Base-by-base conservation (phyloP, 1,139 yeast genomes). In the Sugiyamaella sp. region DNA sequence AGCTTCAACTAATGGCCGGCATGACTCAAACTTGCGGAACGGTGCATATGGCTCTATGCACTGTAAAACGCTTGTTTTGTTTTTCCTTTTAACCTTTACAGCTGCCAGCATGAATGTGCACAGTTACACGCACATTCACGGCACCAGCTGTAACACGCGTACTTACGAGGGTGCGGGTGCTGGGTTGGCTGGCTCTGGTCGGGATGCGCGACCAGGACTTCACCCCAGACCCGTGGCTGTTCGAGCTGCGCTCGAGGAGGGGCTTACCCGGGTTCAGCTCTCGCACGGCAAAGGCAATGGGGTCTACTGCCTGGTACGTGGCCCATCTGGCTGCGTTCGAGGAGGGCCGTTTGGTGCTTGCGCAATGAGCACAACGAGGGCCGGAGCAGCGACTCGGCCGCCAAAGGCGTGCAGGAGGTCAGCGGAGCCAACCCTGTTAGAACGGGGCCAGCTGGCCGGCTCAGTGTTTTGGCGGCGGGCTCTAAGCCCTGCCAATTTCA, bases 401-500 rank as follows among this genome's bases (percentile, higher is more conserved):
- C 29, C 29, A 10, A 24, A 24, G 29, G 29, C 29, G n/a, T n/a
- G n/a, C n/a, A n/a, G n/a, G n/a, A n/a, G n/a, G n/a, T n/a, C n/a
- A n/a, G n/a, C n/a, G n/a, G n/a, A n/a, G n/a, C 29, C 29, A 25
- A 10, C 29, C 29, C 29, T 5, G 10, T 10, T 25, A 6, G 35
- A 29, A 4, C 35, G 14, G 4, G 14, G 35, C 35, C 4, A 12
- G 14, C 29, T 24, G 29, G 29, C 5, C 29, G 29, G 29, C 9
- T 10, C 10, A 24, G 29, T 24, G n/a, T n/a, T n/a, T n/a, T n/a
- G n/a, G n/a, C n/a, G n/a, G n/a, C n/a, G n/a, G n/a, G n/a, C n/a
- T n/a, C n/a, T 29, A 12, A 41, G 35, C 45, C 24, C 45, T 41
- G 45, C 45, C 40, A 33, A 16, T 41, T 41, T 25, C n/a, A 29